Base-by-base conservation (phyloP, 2,329 filamentous ascomycete genomes). In the Arthrobotrys entomopaga region DNA sequence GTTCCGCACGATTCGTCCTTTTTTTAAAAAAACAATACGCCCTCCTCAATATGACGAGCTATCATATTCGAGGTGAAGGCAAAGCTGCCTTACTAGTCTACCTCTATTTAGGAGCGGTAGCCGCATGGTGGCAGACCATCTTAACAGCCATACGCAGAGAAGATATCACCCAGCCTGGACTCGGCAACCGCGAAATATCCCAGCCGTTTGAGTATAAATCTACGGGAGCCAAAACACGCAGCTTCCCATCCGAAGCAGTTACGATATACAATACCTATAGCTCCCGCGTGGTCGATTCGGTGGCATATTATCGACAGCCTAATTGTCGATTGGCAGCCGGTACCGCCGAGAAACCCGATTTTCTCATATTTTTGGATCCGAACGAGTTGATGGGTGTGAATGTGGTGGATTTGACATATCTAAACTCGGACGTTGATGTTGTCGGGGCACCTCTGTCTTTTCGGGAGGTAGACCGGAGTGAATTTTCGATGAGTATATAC, bases 371-470 rank as follows among this genome's bases (percentile, higher is more conserved):
- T 22, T 34, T 72, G 11, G 34, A 72, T 24, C 46, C 52, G 1
- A 13, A 49, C 0, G 61, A 60, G n/a, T 22, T 29, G n/a, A 24
- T 42, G 22, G 67, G 67, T n/a, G 54, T 72, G 6, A 72, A 65
- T 38, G 19, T 72, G 15, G 60, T 52, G 1, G 67, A 72, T 56
- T 50, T 72, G 19, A 73, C 65, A 11, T 48, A 10, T 13, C 24
- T 57, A 15, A 34, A 10, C 10, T 3, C 42, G 5, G 53, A 48
- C 26, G 13, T 58, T 16, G 26, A 29, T 6, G 38, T 7, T 4
- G 10, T 50, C 38, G 61, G 38, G 2, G 38, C 34, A 1, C 43
- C 53, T 19, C 15, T 15, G n/a, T 72, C 67, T 0, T 54, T 38
- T 34, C 38, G 54, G 11, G 38, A 46, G 1, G 54, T 72, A 2